phyloP scores from a whole-genome alignment of 495 filamentous ascomycete genomes.

The Aspergillus heteromorphus region DNA sequence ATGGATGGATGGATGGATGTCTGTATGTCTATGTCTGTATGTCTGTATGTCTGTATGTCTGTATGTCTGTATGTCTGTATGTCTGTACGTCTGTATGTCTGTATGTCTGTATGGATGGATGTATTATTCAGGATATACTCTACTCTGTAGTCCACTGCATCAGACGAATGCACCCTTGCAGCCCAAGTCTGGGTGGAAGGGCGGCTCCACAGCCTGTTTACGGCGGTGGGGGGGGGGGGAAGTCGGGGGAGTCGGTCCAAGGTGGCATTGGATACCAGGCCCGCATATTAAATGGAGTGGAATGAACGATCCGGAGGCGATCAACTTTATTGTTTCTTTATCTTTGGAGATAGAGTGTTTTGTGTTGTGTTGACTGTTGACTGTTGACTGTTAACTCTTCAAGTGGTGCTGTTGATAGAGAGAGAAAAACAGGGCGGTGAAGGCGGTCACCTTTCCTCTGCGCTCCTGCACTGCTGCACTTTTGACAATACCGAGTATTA shows the following conservation, averaged over 20 bases:
- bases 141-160: too few relatives aligned
- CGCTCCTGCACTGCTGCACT: too few relatives aligned
- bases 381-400: too few relatives aligned
- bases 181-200: background rate
- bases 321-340: background rate
- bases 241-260: too few relatives aligned
- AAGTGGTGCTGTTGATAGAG: background rate
- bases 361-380: background rate
- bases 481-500: background rate
- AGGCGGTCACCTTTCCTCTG: conserved; percentile 24
- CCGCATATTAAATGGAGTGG: background rate
- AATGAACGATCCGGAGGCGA: background rate
- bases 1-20: too few relatives aligned
- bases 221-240: conserved; percentile 2
- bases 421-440: conserved; percentile 6
- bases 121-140: too few relatives aligned
- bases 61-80: too few relatives aligned
- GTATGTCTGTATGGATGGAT: too few relatives aligned
- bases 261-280: background rate
- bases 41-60: too few relatives aligned
- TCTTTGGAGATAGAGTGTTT: too few relatives aligned
- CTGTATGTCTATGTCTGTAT: too few relatives aligned
- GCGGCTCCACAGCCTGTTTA: conserved; percentile 12
- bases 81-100: too few relatives aligned
- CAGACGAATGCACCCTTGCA: background rate